Conservation (phyloP, 1,139 yeast species). For the Pichia kudriavzevii region DNA sequence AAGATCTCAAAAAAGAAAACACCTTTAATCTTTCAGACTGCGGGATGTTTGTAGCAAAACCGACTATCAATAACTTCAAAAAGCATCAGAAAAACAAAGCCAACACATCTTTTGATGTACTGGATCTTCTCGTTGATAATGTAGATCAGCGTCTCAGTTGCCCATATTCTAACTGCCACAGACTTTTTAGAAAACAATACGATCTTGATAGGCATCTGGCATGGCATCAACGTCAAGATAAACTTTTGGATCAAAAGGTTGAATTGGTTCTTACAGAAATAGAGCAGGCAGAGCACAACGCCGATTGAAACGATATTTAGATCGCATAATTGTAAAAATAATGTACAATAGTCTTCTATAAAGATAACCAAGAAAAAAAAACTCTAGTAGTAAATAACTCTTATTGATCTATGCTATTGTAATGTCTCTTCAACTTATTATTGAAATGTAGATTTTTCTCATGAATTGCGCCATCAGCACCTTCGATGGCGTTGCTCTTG, state of each 20-base stretch:
- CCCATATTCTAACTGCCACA: conserved; percentile 38
- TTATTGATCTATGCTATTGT: conserved; percentile 1
- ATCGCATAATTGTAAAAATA: background rate
- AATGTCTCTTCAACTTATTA: conserved; percentile 55
- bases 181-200: conserved; percentile 40
- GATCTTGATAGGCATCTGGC: conserved; percentile 46
- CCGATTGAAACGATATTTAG: background rate
- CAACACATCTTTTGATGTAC: conserved; percentile 23
- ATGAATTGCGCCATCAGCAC: conserved; percentile 39
- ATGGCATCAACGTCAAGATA: conserved; percentile 39
- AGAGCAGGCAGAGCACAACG: background rate
- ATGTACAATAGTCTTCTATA: background rate
- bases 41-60: conserved; percentile 6
- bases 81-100: conserved; percentile 6
- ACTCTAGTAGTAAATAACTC: too few species aligned
- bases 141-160: conserved; percentile 35
- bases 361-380: too few species aligned
- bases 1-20: background rate
- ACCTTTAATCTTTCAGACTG: conserved; percentile 2
- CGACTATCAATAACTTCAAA: conserved; percentile 11
- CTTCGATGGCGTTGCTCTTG: conserved; percentile 6
- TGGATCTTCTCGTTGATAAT: conserved; percentile 35
- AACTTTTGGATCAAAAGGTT: conserved; percentile 10
- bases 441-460: conserved; percentile 78
- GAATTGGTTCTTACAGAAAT: conserved; percentile 1